Evolutionary conservation across 352 stramenopile species (phyloP).

Genomic region (Pythium utonaiense): DNA sequence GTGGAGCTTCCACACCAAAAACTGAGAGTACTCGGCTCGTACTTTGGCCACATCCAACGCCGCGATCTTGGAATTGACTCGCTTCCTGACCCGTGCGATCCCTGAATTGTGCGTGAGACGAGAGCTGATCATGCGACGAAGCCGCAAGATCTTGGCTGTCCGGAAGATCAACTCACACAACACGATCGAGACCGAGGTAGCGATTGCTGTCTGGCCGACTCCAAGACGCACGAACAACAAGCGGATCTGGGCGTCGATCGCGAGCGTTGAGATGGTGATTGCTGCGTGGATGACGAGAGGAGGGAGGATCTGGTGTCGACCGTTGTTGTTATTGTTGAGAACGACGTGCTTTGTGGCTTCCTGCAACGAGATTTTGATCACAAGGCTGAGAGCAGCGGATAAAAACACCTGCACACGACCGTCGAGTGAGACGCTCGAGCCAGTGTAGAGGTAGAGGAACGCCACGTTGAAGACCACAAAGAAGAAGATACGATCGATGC

Average conservation of each 20-base stretch:
- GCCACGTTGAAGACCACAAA: not conserved
- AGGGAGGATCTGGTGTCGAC: slow-evolving; percentile 7
- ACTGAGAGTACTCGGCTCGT: slow-evolving; percentile 25
- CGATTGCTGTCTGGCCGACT: slow-evolving; percentile 9
- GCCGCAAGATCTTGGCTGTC: not conserved
- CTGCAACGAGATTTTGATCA: slow-evolving; percentile 3
- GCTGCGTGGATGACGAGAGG: slow-evolving; percentile 16
- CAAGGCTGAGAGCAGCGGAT: not conserved
- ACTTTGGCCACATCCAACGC: slow-evolving; percentile 9
- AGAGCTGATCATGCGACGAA: not conserved
- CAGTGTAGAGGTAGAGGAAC: not conserved
- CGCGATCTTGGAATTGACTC: slow-evolving; percentile 27
- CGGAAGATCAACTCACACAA: not conserved
- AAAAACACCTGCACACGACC: not conserved
- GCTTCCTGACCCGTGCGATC: slow-evolving; percentile 22
- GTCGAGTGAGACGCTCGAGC: not conserved
- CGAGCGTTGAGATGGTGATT: slow-evolving; percentile 26
- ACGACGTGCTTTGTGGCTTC: slow-evolving; percentile 1
- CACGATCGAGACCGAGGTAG: slow-evolving; percentile 11
- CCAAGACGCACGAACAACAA: slow-evolving; percentile 29
- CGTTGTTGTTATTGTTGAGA: not conserved
- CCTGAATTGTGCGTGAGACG: not conserved
- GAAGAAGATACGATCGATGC: not conserved
- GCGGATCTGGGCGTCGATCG: slow-evolving; percentile 29
- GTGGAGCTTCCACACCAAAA: slow-evolving; percentile 30